Percentiles rank a stretch among this genome's conserved stretches.
Evolutionary conservation across 2,329 filamentous ascomycete genomes (phyloP).

Genomic region (Nemania sp.): DNA sequence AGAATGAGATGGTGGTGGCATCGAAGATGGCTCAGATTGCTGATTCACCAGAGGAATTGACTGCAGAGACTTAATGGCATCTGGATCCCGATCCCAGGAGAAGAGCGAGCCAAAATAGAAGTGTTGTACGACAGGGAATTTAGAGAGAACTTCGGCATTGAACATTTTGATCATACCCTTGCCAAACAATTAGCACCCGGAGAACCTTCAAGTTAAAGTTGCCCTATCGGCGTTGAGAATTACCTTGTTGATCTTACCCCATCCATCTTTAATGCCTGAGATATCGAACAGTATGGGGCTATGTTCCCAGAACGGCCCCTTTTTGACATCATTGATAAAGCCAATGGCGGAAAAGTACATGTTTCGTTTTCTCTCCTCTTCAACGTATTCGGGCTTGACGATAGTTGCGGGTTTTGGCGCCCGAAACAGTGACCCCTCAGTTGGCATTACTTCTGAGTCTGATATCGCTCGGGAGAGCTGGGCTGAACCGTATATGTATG

Average conservation of each 20-base stretch:
- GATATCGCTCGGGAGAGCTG: slow-evolving; percentile 79
- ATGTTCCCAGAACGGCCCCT: slow-evolving; percentile 95
- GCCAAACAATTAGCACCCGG: neutral
- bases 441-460: slow-evolving; percentile 65
- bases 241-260: slow-evolving; percentile 96
- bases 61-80: slow-evolving; percentile 52
- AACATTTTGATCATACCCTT: slow-evolving; percentile 99
- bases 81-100: slow-evolving; percentile 71
- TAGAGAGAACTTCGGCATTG: slow-evolving; percentile 91
- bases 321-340: slow-evolving; percentile 98
- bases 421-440: slow-evolving; percentile 74
- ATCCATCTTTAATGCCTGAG: slow-evolving; percentile 86
- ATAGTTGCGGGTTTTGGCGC: slow-evolving; percentile 75
- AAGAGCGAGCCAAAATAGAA: slow-evolving; percentile 84
- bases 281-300: slow-evolving; percentile 94
- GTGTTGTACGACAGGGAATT: slow-evolving; percentile 98
- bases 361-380: slow-evolving; percentile 66
- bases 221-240: neutral
- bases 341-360: slow-evolving; percentile 96
- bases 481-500: slow-evolving; percentile 94
- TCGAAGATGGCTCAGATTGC: slow-evolving; percentile 43
- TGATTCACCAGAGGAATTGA: slow-evolving; percentile 63
- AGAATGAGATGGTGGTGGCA: slow-evolving; percentile 31
- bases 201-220: neutral
- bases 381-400: slow-evolving; percentile 64